Conservation (phyloP, 305 asterid genomes). For the Fraxinus greggii region DNA sequence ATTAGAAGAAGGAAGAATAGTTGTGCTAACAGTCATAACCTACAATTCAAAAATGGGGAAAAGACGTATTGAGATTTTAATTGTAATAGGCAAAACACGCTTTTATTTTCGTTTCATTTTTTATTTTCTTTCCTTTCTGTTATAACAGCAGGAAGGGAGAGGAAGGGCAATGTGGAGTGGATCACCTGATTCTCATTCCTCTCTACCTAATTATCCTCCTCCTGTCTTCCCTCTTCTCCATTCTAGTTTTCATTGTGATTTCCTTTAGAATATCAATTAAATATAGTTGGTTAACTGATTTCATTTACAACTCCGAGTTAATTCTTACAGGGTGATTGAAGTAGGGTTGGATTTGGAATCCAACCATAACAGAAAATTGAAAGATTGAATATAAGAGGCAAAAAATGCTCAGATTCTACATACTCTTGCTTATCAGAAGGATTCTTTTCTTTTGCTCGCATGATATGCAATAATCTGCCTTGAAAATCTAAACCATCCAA, state of each 20-base stretch:
- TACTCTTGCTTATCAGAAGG: constrained; percentile 51
- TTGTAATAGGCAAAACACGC: not conserved
- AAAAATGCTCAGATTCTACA: constrained; percentile 16
- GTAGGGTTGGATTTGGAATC: not conserved
- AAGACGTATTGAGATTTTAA: too few relatives aligned
- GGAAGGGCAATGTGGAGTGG: not conserved
- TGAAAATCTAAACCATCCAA: constrained; percentile 78
- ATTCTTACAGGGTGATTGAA: not conserved
- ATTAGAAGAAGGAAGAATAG: not conserved
- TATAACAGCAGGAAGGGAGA: not conserved
- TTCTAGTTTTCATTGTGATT: not conserved
- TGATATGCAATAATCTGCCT: constrained; percentile 89
- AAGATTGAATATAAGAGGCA: not conserved
- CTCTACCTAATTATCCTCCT: not conserved
- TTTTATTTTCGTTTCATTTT: too few relatives aligned
- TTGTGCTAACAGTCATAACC: not conserved
- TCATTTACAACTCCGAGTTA: not conserved
- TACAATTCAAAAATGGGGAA: not conserved
- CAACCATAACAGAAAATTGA: not conserved
- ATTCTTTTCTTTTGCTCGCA: constrained; percentile 72
- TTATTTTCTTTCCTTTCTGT: too few relatives aligned
- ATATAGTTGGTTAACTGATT: not conserved
- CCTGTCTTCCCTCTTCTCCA: not conserved
- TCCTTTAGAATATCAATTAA: not conserved
- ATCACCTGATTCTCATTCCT: not conserved